Evolutionary conservation across 2,329 filamentous ascomycete genomes (phyloP).

Genomic region (Periglandula ipomoeae): DNA sequence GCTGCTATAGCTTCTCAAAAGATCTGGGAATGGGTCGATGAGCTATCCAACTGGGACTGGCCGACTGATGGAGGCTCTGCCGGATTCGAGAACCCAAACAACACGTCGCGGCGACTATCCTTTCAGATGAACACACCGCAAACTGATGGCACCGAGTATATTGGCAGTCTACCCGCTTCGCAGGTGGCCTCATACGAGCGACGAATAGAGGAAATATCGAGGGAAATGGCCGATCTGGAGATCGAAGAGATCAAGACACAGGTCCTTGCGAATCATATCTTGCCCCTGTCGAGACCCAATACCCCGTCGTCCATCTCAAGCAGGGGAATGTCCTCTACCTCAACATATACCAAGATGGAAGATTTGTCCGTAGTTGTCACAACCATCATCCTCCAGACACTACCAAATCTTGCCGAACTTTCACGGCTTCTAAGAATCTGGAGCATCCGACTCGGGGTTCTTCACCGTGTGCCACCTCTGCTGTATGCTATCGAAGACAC

Average conservation of each 20-base stretch:
- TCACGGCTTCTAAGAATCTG: constrained; percentile 66
- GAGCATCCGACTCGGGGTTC: constrained; percentile 65
- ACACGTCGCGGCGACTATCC: constrained; percentile 31
- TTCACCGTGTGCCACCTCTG: constrained; percentile 64
- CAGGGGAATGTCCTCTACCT: constrained; percentile 30
- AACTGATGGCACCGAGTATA: constrained; percentile 35
- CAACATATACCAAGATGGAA: constrained; percentile 63
- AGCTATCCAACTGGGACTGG: constrained; percentile 55
- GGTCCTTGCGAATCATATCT: constrained; percentile 72
- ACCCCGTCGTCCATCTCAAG: constrained; percentile 25
- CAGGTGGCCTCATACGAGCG: constrained; percentile 61
- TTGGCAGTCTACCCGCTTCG: constrained; percentile 59
- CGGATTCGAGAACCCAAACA: constrained; percentile 43
- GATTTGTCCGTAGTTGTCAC: constrained; percentile 88
- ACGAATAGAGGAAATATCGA: constrained; percentile 64
- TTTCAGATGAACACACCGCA: constrained; percentile 15
- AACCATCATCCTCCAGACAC: constrained; percentile 78
- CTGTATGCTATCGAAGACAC: constrained; percentile 57
- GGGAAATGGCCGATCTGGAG: constrained; percentile 59
- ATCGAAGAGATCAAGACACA: constrained; percentile 85
- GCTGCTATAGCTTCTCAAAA: constrained; percentile 62
- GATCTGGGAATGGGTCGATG: constrained; percentile 66
- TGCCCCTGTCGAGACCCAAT: constrained; percentile 35
- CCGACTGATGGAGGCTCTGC: constrained; percentile 36
- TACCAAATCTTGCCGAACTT: constrained; percentile 71